These are phyloP conservation scores for Pseudogymnoascus sp. DNA, from an alignment of 2,329 filamentous ascomycete species.

Conservation along the genomic window DNA sequence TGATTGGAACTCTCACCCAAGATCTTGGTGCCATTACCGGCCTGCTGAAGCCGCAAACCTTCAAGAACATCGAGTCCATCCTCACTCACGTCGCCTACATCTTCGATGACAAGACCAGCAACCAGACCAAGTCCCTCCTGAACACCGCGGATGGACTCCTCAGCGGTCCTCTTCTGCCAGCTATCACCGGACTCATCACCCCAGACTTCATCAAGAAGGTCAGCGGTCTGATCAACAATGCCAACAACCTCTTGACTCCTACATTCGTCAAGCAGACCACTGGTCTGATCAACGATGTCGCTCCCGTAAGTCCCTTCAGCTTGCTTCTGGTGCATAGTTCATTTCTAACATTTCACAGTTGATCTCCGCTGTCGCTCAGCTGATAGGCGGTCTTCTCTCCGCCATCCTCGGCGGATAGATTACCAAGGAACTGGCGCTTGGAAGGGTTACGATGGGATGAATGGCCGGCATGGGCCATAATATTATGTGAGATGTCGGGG, in stretches of 20 bases:
- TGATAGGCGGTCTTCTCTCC: not conserved
- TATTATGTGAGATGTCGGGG: not conserved
- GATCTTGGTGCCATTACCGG: not conserved
- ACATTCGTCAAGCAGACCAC: constrained; percentile 1
- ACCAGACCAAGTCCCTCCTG: constrained; percentile 8
- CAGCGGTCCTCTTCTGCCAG: not conserved
- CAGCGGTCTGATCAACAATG: not conserved
- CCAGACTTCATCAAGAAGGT: constrained; percentile 6
- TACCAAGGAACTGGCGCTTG: not conserved
- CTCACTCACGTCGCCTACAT: constrained; percentile 4
- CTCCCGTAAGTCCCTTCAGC: not conserved
- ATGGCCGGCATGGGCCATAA: not conserved
- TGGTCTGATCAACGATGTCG: not conserved
- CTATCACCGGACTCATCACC: not conserved
- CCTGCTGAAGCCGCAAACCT: constrained; percentile 9
- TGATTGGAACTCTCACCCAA: not conserved
- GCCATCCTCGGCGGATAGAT: not conserved
- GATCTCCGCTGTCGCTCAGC: not conserved
- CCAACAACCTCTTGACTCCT: not conserved
- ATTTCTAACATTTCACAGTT: not conserved
- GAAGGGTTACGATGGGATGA: not conserved
- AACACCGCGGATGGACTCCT: not conserved
- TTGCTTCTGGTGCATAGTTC: not conserved
- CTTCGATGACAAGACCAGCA: constrained; percentile 11
- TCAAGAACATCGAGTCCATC: constrained; percentile 10